These are phyloP conservation scores for Cajanus cajan DNA, from an alignment of 306 rosid genomes.

Conservation along the genomic window DNA sequence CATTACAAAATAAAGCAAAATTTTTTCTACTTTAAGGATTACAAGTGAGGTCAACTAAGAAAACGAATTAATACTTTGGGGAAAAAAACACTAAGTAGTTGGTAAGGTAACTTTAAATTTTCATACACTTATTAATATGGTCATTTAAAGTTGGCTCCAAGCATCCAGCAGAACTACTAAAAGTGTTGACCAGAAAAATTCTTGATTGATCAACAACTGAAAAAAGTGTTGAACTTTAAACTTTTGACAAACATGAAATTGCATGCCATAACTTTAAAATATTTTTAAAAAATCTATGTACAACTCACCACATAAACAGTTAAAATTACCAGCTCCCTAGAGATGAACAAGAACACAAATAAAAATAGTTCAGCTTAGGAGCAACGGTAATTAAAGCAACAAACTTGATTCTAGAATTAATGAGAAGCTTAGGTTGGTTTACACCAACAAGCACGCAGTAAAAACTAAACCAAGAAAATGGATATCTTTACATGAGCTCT, in stretches of 20 bases:
- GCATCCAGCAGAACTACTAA: slow-evolving; percentile 9
- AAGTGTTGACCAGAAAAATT: neutral
- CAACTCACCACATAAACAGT: neutral
- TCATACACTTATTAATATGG: neutral
- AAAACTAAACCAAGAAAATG: neutral
- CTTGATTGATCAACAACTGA: slow-evolving; percentile 15
- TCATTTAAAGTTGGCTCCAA: neutral
- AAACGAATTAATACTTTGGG: slow-evolving; percentile 4
- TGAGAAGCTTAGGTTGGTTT: neutral
- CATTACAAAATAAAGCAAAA: no score
- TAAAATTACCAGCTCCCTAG: slow-evolving; percentile 6
- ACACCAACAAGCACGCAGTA: neutral
- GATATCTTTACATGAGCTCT: neutral
- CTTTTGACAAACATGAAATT: neutral
- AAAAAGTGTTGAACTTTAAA: slow-evolving; percentile 7
- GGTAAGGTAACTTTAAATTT: neutral
- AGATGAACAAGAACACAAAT: neutral
- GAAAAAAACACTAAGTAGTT: neutral
- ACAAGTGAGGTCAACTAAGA: slow-evolving; percentile 11
- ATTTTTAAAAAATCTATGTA: neutral
- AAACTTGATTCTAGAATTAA: neutral
- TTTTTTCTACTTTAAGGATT: no score
- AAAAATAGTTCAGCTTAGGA: neutral
- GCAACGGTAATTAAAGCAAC: neutral
- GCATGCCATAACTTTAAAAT: neutral